Evolutionary conservation across 768 basidiomycete species (phyloP).

Genomic region (Imleria badia): DNA sequence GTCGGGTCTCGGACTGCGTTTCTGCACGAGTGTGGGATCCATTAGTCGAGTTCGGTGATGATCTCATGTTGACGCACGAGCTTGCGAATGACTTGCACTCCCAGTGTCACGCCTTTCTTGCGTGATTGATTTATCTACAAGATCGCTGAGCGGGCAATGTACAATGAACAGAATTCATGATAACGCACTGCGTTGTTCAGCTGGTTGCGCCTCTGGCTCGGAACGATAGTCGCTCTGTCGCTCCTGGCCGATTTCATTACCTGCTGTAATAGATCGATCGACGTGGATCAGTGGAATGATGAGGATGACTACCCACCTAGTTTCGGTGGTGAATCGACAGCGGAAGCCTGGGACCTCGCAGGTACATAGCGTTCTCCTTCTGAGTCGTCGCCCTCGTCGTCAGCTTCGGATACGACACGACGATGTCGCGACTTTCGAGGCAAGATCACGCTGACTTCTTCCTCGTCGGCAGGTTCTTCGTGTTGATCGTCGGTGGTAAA

Average conservation of each 20-base stretch:
- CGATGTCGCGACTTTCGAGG: constrained; percentile 2
- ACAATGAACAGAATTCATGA: neutral
- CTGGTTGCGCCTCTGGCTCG: neutral
- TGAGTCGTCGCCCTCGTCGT: neutral
- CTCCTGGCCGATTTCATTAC: constrained; percentile 4
- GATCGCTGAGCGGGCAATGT: neutral
- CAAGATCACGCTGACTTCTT: neutral
- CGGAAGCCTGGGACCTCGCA: neutral
- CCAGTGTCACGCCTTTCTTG: constrained; percentile 11
- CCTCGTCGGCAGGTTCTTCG: constrained; percentile 2
- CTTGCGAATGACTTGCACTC: neutral
- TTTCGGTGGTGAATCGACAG: constrained; percentile 4
- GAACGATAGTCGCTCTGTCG: neutral
- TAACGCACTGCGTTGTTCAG: constrained; percentile 7
- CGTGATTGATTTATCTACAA: constrained; percentile 19
- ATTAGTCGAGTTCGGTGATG: neutral
- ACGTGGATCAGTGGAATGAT: neutral
- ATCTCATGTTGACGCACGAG: constrained; percentile 10
- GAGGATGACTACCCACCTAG: neutral
- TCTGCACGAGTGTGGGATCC: constrained; percentile 2
- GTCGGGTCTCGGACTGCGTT: neutral
- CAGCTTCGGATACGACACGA: constrained; percentile 11
- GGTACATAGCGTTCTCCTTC: neutral
- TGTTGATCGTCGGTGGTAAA: neutral
- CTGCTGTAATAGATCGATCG: neutral